Percentiles rank a stretch among this genome's conserved stretches.
Evolutionary conservation across 1,139 yeast genomes (phyloP).

Genomic region (Magnusiomyces ingens): DNA sequence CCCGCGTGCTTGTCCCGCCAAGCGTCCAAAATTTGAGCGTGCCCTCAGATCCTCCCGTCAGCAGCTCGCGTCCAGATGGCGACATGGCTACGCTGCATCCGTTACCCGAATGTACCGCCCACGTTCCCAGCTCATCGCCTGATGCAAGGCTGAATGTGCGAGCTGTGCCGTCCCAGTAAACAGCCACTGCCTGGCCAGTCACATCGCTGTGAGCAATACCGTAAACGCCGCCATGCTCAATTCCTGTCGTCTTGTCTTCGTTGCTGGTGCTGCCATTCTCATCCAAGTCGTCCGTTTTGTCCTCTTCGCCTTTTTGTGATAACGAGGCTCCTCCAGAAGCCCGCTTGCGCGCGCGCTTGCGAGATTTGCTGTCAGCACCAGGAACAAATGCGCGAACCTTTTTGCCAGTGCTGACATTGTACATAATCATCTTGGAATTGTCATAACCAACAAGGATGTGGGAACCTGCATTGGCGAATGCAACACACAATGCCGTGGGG

Average conservation of each 20-base stretch:
- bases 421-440: slow-evolving; percentile 24
- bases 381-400: slow-evolving; percentile 16
- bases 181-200: slow-evolving; percentile 11
- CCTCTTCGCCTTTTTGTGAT: too few species aligned
- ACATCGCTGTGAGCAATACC: too few species aligned
- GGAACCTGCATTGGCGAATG: slow-evolving; percentile 18
- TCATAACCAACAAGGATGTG: slow-evolving; percentile 24
- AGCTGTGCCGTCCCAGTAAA: slow-evolving; percentile 20
- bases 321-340: too few species aligned
- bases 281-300: slow-evolving; percentile 2
- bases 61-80: slow-evolving; percentile 19
- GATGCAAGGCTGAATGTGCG: slow-evolving; percentile 18
- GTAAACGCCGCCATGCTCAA: too few species aligned
- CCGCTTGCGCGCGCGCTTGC: not conserved
- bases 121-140: slow-evolving; percentile 20
- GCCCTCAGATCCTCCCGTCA: slow-evolving; percentile 29
- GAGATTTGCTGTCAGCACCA: not conserved
- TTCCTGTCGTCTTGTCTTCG: too few species aligned
- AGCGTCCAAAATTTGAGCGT: slow-evolving; percentile 27
- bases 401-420: slow-evolving; percentile 26
- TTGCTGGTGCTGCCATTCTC: too few species aligned
- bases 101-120: slow-evolving; percentile 25
- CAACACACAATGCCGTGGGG: slow-evolving; percentile 9
- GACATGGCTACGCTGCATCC: slow-evolving; percentile 22
- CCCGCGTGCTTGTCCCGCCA: slow-evolving; percentile 8